Evolutionary conservation across 1,284 basidiomycete genomes (phyloP).

Genomic region (Cutaneotrichosporon sp.): DNA sequence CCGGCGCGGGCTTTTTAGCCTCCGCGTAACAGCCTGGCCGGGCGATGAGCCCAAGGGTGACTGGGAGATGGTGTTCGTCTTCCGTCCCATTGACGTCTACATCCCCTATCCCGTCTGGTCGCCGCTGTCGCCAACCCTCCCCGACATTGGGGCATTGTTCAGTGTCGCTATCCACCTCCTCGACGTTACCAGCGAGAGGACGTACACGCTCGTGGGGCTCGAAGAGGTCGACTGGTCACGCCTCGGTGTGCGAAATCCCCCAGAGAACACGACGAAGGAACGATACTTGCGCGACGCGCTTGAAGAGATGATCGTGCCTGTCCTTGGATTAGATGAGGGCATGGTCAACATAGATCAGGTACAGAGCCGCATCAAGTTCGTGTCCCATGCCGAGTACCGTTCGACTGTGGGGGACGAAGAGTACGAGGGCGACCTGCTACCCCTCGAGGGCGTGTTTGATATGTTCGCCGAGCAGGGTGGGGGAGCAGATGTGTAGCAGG

Average conservation of each 20-base stretch:
- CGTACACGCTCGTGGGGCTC: neutral
- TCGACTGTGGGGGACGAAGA: neutral
- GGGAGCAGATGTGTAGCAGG: neutral
- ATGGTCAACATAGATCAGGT: neutral
- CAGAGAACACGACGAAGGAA: neutral
- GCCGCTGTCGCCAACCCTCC: neutral
- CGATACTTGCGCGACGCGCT: neutral
- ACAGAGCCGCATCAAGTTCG: constrained; percentile 3
- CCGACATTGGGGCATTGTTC: neutral
- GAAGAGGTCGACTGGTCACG: neutral
- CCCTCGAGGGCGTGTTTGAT: neutral
- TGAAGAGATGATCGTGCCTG: neutral
- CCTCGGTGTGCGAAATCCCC: neutral
- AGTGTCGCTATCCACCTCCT: neutral
- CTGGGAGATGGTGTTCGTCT: neutral
- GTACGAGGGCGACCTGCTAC: neutral
- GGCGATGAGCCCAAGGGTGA: neutral
- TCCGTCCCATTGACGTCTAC: neutral
- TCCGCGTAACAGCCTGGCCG: neutral
- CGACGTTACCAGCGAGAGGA: neutral
- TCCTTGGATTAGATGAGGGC: neutral
- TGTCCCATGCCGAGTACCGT: neutral
- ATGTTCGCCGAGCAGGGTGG: neutral
- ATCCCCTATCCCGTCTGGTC: neutral
- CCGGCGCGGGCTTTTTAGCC: neutral